These are phyloP conservation scores for Blastomyces parvus DNA, from an alignment of 2,329 filamentous ascomycete species.

Conservation along the genomic window DNA sequence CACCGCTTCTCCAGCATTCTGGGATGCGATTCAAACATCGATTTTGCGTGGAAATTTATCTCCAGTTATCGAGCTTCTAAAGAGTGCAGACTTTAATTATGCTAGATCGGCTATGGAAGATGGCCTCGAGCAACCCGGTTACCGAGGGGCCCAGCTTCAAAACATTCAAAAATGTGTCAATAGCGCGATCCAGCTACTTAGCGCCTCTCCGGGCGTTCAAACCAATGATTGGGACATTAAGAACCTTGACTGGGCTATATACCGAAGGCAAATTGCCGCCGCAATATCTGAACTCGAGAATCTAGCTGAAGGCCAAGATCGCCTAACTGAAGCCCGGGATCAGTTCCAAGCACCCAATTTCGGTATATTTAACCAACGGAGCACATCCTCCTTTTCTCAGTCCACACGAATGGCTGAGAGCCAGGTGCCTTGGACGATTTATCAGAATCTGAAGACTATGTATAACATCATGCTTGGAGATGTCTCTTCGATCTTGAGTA, in stretches of 20 bases:
- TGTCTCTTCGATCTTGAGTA: conserved; percentile 62
- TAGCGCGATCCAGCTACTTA: conserved; percentile 58
- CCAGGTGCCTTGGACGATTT: conserved; percentile 80
- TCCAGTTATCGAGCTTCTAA: conserved; percentile 58
- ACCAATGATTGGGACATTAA: conserved; percentile 69
- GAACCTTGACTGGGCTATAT: conserved; percentile 72
- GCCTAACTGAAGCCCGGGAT: conserved; percentile 35
- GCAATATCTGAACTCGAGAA: conserved; percentile 61
- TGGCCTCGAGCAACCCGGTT: conserved; percentile 55
- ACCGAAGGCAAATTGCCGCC: conserved; percentile 63
- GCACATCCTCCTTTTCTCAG: conserved; percentile 54
- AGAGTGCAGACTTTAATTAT: conserved; percentile 66
- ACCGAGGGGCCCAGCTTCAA: conserved; percentile 64
- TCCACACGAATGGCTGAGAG: conserved; percentile 67
- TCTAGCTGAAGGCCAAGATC: conserved; percentile 66
- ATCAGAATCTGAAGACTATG: conserved; percentile 69
- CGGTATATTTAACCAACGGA: conserved; percentile 38
- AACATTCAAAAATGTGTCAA: conserved; percentile 66
- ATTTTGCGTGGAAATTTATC: conserved; percentile 65
- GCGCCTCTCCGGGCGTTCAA: conserved; percentile 59
- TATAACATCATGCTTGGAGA: conserved; percentile 75
- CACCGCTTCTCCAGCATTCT: conserved; percentile 67
- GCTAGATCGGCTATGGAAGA: conserved; percentile 57
- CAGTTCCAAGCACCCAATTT: conserved; percentile 39
- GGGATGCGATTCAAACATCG: conserved; percentile 69